A percentile compares a stretch with the other conserved stretches of the same genome.
phyloP scores from a whole-genome alignment of 1,284 basidiomycete genomes.

The Boletus albobrunnescens region DNA sequence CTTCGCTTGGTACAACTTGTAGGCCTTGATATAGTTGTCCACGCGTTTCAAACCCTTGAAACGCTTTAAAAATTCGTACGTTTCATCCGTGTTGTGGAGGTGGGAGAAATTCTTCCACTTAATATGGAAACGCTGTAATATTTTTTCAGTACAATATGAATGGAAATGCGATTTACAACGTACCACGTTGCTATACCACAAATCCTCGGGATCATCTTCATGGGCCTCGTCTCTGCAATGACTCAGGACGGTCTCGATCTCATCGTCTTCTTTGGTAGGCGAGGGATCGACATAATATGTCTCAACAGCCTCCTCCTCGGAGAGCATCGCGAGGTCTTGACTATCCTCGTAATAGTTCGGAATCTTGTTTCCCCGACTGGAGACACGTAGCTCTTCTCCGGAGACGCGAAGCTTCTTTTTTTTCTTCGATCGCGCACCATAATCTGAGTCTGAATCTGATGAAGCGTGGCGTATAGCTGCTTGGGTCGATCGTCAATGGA shows the following conservation, averaged over 20 bases:
- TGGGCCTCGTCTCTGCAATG: conserved; percentile 80
- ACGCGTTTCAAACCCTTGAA: conserved; percentile 95
- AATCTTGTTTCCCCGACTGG: conserved; percentile 75
- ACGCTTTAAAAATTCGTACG: conserved; percentile 90
- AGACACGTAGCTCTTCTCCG: conserved; percentile 71
- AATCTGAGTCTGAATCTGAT: conserved; percentile 85
- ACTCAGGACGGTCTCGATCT: conserved; percentile 84
- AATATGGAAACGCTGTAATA: conserved; percentile 81
- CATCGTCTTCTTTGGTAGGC: conserved; percentile 71
- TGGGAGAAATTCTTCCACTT: conserved; percentile 96
- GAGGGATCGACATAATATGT: conserved; percentile 53
- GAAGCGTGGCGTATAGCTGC: conserved; percentile 41
- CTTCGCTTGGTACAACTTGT: conserved; percentile 71
- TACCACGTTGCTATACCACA: conserved; percentile 84
- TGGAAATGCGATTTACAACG: background rate
- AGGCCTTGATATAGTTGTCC: conserved; percentile 96
- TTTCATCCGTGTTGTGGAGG: conserved; percentile 95
- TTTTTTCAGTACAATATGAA: conserved; percentile 3
- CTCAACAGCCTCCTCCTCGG: conserved; percentile 53
- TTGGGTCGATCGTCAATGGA: conserved; percentile 38
- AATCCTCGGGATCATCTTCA: conserved; percentile 70
- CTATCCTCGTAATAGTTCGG: conserved; percentile 85
- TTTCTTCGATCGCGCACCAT: conserved; percentile 81
- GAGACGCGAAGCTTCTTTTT: conserved; percentile 66
- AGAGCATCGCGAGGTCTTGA: conserved; percentile 76